Evolutionary conservation across 208 protist species (phyloP).

Genomic region (Leishmania aethiopica): DNA sequence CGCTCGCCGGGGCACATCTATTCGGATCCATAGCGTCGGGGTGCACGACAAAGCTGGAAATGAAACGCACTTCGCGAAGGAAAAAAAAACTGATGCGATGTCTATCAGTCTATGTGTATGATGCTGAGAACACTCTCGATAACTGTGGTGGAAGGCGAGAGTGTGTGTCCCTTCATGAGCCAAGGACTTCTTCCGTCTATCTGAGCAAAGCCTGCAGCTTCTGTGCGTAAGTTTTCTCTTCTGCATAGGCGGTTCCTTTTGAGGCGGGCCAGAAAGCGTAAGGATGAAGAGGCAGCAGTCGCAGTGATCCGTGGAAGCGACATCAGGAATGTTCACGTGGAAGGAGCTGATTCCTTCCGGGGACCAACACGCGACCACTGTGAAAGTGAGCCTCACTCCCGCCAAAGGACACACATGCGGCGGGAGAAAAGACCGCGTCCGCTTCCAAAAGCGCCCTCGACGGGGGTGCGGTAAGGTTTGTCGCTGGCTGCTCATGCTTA

Average conservation of each 20-base stretch:
- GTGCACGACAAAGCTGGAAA: neutral
- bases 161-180: neutral
- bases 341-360: neutral
- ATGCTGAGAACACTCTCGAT: neutral
- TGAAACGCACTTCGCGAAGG: neutral
- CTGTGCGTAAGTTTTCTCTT: neutral
- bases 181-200: neutral
- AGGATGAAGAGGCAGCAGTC: neutral
- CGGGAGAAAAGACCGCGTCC: neutral
- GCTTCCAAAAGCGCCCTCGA: neutral
- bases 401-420: neutral
- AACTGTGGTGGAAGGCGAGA: neutral
- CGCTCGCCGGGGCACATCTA: slow-evolving; percentile 12
- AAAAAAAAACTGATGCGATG: neutral
- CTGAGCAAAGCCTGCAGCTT: neutral
- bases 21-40: slow-evolving; percentile 13
- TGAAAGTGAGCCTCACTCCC: neutral
- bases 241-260: neutral
- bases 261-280: neutral
- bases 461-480: neutral
- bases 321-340: neutral
- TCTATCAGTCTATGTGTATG: slow-evolving; percentile 6
- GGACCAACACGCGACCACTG: neutral
- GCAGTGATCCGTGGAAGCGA: neutral
- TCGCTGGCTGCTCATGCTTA: neutral